Evolutionary conservation across 2,329 filamentous ascomycete genomes (phyloP).

Genomic region (Cryoendolithus antarcticus): DNA sequence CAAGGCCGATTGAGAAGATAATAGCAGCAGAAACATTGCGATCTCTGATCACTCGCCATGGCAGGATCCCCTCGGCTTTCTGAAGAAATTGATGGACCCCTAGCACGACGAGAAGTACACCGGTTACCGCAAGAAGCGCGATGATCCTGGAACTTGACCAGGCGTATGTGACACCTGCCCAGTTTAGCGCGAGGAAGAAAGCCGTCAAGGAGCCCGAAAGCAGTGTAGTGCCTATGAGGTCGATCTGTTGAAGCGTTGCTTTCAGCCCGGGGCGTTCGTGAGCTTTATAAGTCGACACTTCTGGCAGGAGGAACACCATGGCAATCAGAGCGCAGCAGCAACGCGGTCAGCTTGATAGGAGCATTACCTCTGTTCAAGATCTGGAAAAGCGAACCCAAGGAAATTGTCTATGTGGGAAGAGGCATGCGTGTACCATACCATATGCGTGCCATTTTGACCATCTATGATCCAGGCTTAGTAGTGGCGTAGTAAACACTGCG

Average conservation of each 20-base stretch:
- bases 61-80: conserved; percentile 22
- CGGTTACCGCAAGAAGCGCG: conserved; percentile 22
- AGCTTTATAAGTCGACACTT: too few species aligned
- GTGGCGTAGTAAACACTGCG: too few species aligned
- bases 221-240: conserved; percentile 22
- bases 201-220: conserved; percentile 22
- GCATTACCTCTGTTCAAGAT: too few species aligned
- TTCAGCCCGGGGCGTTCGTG: neutral
- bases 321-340: too few species aligned
- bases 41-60: conserved; percentile 21
- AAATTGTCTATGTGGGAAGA: too few species aligned
- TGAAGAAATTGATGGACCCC: conserved; percentile 18
- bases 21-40: conserved; percentile 15
- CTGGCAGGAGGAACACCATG: too few species aligned
- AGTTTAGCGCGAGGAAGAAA: conserved; percentile 21
- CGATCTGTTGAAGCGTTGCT: conserved; percentile 20
- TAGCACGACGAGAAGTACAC: conserved; percentile 22
- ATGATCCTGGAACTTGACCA: conserved; percentile 25
- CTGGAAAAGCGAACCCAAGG: too few species aligned
- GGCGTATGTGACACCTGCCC: conserved; percentile 25
- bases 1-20: conserved; percentile 8
- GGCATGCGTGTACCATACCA: too few species aligned
- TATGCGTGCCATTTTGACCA: too few species aligned
- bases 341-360: too few species aligned
- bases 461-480: too few species aligned